Base-by-base conservation (phyloP, 768 basidiomycete genomes). In the Boletus rufocinnamomeus region DNA sequence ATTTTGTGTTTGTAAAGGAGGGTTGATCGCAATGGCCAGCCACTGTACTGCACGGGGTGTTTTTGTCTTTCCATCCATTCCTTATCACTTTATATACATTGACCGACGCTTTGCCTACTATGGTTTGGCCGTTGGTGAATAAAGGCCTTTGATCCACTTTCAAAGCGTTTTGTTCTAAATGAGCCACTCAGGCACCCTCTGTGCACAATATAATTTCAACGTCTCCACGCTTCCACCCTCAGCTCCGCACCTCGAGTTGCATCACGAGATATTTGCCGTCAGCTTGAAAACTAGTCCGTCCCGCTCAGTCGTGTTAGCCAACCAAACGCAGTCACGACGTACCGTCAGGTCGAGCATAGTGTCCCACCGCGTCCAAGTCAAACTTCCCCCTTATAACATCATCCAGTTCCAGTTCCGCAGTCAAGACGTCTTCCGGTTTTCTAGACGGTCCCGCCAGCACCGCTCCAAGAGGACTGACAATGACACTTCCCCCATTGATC, bases 401-500 rank as follows among this genome's bases (percentile, higher is more conserved):
- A 58, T 84, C 80, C 56, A 87, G 64, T 68, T 87, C 83, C 37
- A 88, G 66, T 52, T 85, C 81, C 0, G 82, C 84, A 2, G 79
- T 82, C 57, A 86, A 65, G 1, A 85, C 70, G 25, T 81, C 84
- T 71, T 86, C 84, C 9, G 71, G 63, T 49, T 75, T 76, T 38
- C 78, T 73, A 25, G 86, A 63, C 1, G 87, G 87, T 10, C 87
- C 86, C 7, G 84, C 85, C 11, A 87, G 77, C 17, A 85, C 73
- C 46, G 74, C 71, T 2, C 87, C 87, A 7, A 84, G 67, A 2
- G 86, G 86, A 50, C 72, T 78, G 52, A 87, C 74, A 32, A 88
- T 88, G 38, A 84, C 74, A 64, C 82, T 84, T 1, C 84, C 86
- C 1, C 86, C 86, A 2, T 77, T 82, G 57, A 85, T 83, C 80